Evolutionary conservation across 1,284 basidiomycete genomes (phyloP).

Genomic region (Inonotus obliquus): DNA sequence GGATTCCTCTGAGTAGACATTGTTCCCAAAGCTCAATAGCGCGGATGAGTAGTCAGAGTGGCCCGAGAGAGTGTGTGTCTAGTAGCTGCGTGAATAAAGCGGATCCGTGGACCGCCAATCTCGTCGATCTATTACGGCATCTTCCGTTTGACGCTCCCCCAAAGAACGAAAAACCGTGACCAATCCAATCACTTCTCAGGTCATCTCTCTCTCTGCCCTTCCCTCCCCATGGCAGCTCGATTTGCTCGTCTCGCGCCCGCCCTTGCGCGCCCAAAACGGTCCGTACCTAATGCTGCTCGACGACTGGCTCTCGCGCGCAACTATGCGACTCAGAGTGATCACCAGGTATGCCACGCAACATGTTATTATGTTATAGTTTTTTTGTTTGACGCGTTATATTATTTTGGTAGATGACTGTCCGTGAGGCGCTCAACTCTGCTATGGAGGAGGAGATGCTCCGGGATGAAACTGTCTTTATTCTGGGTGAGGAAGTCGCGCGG

Average conservation of each 20-base stretch:
- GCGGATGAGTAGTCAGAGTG: background rate
- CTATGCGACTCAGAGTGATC: conserved; percentile 61
- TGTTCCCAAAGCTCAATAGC: background rate
- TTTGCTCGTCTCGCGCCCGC: conserved; percentile 61
- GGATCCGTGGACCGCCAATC: background rate
- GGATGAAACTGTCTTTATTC: conserved; percentile 92
- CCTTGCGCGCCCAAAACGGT: conserved; percentile 40
- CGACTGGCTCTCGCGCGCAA: conserved; percentile 44
- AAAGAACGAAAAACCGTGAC: background rate
- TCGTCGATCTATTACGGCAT: background rate
- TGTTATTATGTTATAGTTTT: conserved; percentile 19
- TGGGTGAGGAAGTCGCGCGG: conserved; percentile 98
- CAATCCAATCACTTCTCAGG: background rate
- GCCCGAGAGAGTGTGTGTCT: background rate
- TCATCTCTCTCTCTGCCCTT: conserved; percentile 24
- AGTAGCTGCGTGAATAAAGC: background rate
- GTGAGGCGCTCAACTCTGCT: conserved; percentile 95
- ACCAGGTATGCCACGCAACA: conserved; percentile 40
- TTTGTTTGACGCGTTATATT: conserved; percentile 15
- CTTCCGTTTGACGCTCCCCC: background rate
- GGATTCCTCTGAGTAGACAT: conserved; percentile 25
- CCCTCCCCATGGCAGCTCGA: conserved; percentile 55
- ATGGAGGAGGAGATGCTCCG: conserved; percentile 99
- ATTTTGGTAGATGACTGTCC: conserved; percentile 82
- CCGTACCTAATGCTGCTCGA: conserved; percentile 33